Conservation (phyloP, 176 grass and related monocot genomes). For the Oryza glaberrima region DNA sequence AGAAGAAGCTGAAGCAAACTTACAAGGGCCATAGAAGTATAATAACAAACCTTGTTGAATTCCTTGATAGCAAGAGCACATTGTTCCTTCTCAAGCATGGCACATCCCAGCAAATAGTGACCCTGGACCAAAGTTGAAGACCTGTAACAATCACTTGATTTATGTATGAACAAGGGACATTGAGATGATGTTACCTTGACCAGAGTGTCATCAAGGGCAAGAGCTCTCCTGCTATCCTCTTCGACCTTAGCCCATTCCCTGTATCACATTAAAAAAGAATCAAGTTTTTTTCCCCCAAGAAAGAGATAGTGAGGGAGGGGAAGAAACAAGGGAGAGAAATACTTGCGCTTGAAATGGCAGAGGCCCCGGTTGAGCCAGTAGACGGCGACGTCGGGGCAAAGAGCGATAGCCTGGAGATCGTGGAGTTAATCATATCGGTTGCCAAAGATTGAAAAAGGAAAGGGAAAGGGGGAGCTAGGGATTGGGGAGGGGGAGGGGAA, state of each 20-base stretch:
- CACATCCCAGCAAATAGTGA: slow-evolving; percentile 73
- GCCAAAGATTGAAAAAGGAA: neutral
- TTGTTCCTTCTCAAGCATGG: slow-evolving; percentile 65
- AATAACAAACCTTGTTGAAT: slow-evolving; percentile 61
- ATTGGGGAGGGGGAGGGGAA: neutral
- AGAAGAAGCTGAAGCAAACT: neutral
- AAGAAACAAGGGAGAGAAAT: neutral
- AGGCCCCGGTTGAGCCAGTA: slow-evolving; percentile 87
- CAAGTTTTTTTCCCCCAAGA: neutral
- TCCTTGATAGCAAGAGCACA: slow-evolving; percentile 53
- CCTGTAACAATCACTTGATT: neutral
- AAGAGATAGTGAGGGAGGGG: neutral
- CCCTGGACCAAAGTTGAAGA: slow-evolving; percentile 42
- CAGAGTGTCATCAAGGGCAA: slow-evolving; percentile 66
- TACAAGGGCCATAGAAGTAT: neutral
- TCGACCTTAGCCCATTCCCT: slow-evolving; percentile 90
- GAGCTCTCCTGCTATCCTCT: slow-evolving; percentile 84
- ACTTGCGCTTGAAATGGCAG: slow-evolving; percentile 72
- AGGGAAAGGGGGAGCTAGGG: neutral
- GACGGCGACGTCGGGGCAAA: slow-evolving; percentile 70
- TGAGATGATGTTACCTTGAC: slow-evolving; percentile 55
- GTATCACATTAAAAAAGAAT: neutral
- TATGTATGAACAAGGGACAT: neutral
- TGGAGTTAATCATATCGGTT: no score
- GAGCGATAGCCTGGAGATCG: slow-evolving; percentile 71